These are phyloP conservation scores for Sporothrix euskadiensis DNA, from an alignment of 2,329 filamentous ascomycete species.

Conservation along the genomic window DNA sequence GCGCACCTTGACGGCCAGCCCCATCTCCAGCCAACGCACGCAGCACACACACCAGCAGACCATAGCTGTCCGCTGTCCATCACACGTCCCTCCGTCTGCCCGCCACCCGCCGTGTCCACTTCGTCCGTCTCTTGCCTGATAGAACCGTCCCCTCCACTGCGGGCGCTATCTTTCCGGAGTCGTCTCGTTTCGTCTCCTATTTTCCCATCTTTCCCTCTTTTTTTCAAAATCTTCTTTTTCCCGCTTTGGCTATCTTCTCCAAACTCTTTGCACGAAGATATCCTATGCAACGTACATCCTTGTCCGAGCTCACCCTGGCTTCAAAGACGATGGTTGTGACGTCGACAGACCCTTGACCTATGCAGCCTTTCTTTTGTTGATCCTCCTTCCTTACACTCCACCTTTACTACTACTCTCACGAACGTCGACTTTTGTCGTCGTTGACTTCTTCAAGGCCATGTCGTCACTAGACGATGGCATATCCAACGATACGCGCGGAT, in stretches of 20 bases:
- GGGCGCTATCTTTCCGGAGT: constrained; percentile 1
- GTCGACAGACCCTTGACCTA: not conserved
- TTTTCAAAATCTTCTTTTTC: not conserved
- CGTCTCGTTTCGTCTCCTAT: not conserved
- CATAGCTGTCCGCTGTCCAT: not conserved
- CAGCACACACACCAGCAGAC: not conserved
- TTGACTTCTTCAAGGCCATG: constrained; percentile 12
- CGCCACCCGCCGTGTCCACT: not conserved
- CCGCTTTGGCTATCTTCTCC: not conserved
- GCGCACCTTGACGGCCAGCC: constrained; percentile 20
- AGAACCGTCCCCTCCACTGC: constrained; percentile 1
- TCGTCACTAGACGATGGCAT: constrained; percentile 39
- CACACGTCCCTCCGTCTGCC: not conserved
- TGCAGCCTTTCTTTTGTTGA: not conserved
- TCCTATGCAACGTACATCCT: not conserved
- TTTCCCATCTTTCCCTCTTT: not conserved
- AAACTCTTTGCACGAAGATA: not conserved
- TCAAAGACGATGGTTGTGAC: constrained; percentile 9
- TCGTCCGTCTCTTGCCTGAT: not conserved
- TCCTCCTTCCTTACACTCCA: no score
- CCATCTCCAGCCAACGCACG: not conserved
- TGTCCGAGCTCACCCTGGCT: not conserved
- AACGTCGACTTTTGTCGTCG: not conserved
- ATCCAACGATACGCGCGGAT: constrained; percentile 84
- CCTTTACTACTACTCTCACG: not conserved